phyloP scores from a whole-genome alignment of 2,329 filamentous ascomycete species.

The Fusarium nurragi region DNA sequence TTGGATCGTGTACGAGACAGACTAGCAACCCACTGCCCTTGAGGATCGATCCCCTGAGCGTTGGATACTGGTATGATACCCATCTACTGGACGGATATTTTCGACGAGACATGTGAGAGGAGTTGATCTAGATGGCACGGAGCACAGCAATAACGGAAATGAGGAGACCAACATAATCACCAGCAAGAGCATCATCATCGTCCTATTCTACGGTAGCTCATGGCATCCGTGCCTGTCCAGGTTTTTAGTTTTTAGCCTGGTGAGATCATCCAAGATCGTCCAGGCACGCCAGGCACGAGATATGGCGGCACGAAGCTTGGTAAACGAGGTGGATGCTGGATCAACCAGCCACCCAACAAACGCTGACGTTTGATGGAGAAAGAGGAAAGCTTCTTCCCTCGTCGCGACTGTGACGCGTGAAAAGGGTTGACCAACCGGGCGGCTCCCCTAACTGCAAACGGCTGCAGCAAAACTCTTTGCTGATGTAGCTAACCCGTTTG shows the following conservation, averaged over 20 bases:
- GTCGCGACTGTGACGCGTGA: conserved; percentile 45
- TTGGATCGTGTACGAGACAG: neutral
- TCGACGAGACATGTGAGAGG: conserved; percentile 25
- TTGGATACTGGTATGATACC: conserved; percentile 12
- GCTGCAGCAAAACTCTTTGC: conserved; percentile 6
- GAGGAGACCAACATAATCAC: neutral
- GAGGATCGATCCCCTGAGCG: neutral
- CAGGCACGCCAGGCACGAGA: conserved; percentile 32
- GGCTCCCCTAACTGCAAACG: conserved; percentile 30
- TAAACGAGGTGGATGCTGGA: conserved; percentile 6
- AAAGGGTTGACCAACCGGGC: conserved; percentile 36
- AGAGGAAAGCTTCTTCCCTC: conserved; percentile 4
- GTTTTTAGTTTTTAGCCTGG: conserved; percentile 10
- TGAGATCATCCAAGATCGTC: conserved; percentile 22
- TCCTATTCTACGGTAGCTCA: neutral
- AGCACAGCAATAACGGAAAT: neutral
- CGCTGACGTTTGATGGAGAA: conserved; percentile 7
- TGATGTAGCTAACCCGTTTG: conserved; percentile 5
- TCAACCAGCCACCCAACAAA: conserved; percentile 26
- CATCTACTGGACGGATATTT: conserved; percentile 24
- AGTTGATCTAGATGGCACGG: conserved; percentile 22
- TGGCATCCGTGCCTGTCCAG: neutral
- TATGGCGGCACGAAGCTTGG: conserved; percentile 27
- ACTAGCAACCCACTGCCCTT: neutral
- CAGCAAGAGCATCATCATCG: neutral